Evolutionary conservation across 2,329 filamentous ascomycete genomes (phyloP).

Genomic region (Colletotrichum viniferum): DNA sequence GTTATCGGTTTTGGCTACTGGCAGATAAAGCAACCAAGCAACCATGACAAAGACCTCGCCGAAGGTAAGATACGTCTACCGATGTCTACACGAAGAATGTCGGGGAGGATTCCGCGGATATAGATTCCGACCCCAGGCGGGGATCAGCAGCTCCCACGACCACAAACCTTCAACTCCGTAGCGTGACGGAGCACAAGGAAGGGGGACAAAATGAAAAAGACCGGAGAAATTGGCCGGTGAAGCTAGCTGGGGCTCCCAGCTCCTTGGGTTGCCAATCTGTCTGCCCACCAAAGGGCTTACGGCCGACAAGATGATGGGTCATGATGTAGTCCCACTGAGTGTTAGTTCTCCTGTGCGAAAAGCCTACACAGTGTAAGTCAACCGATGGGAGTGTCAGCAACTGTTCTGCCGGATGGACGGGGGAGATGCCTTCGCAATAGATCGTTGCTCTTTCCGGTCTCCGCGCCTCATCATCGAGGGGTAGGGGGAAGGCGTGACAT

Average conservation of each 20-base stretch:
- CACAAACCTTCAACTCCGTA: not conserved
- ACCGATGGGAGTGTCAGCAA: not conserved
- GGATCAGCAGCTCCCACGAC: not conserved
- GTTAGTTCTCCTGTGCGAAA: not conserved
- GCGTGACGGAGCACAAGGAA: not conserved
- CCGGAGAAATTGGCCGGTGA: not conserved
- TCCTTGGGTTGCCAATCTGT: not conserved
- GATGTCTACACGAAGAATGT: not conserved
- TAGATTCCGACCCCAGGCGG: not conserved
- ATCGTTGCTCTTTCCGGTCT: not conserved
- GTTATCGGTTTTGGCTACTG: not conserved
- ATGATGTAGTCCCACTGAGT: not conserved
- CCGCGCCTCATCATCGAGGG: not conserved
- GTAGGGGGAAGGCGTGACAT: not conserved
- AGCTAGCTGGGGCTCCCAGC: not conserved
- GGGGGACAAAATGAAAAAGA: not conserved
- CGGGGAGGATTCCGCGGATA: not conserved
- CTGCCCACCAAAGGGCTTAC: not conserved
- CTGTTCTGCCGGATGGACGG: not conserved
- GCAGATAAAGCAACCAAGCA: not conserved
- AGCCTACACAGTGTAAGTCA: not conserved
- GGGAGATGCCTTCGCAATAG: not conserved
- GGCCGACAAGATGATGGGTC: not conserved
- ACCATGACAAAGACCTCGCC: not conserved
- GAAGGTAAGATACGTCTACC: not conserved